Percentiles rank a stretch among this genome's conserved stretches.
Evolutionary conservation across 768 basidiomycete species (phyloP).

Genomic region (Amanita molliuscula): DNA sequence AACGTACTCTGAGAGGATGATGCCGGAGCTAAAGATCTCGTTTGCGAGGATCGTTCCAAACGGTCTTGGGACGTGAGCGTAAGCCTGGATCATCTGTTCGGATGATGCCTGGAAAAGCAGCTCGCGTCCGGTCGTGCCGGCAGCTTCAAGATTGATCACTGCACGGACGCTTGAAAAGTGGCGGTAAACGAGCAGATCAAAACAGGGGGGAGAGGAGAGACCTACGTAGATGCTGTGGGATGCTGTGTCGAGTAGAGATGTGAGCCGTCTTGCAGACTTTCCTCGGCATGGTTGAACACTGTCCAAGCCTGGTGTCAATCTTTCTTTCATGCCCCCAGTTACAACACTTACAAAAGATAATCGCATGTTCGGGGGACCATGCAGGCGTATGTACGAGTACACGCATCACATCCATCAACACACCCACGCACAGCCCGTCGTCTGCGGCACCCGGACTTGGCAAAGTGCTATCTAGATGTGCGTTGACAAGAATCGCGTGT

Average conservation of each 20-base stretch:
- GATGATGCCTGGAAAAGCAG: conserved; percentile 94
- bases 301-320: background rate
- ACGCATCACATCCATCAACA: conserved; percentile 85
- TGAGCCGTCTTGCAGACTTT: conserved; percentile 89
- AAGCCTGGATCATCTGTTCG: conserved; percentile 89
- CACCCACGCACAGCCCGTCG: conserved; percentile 26
- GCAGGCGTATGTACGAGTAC: conserved; percentile 60
- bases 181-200: background rate
- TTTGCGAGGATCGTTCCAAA: conserved; percentile 85
- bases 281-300: conserved; percentile 96
- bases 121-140: conserved; percentile 80
- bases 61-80: conserved; percentile 77
- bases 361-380: conserved; percentile 65
- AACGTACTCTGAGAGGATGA: conserved; percentile 80
- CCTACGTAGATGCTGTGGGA: conserved; percentile 57
- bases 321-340: background rate
- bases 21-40: conserved; percentile 87
- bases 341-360: conserved; percentile 65
- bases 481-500: conserved; percentile 34
- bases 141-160: conserved; percentile 89
- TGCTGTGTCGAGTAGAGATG: conserved; percentile 93
- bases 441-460: too few relatives aligned
- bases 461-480: too few relatives aligned
- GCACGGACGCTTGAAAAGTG: conserved; percentile 63
- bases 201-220: conserved; percentile 6